These are phyloP conservation scores for Sugiyamaella neomexicana DNA, from an alignment of 1,139 yeast genomes.

Conservation along the genomic window DNA sequence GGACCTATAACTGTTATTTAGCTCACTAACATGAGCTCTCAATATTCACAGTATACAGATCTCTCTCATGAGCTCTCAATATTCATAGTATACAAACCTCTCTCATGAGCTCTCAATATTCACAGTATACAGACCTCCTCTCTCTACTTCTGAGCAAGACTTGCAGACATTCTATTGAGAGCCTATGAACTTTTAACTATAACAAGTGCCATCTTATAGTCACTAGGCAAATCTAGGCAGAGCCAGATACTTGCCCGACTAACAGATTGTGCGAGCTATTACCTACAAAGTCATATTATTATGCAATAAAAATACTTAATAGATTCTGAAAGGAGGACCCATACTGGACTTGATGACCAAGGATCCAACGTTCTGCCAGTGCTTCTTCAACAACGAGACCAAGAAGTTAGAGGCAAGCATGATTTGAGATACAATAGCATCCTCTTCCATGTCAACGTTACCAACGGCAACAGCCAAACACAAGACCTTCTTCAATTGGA, in stretches of 20 bases:
- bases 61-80: too few relatives aligned
- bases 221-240: not conserved
- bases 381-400: slow-evolving; percentile 99
- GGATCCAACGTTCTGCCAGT: slow-evolving; percentile 99
- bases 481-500: slow-evolving; percentile 94
- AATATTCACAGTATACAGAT: too few relatives aligned
- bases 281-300: too few relatives aligned
- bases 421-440: slow-evolving; percentile 93
- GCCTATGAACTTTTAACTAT: too few relatives aligned
- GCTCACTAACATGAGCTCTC: too few relatives aligned
- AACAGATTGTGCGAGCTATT: not conserved
- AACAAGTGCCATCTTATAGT: too few relatives aligned
- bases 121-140: too few relatives aligned
- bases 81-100: too few relatives aligned
- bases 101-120: too few relatives aligned
- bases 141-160: too few relatives aligned
- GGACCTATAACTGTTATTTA: too few relatives aligned
- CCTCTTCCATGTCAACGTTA: slow-evolving; percentile 99
- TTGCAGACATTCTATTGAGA: too few relatives aligned
- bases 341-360: slow-evolving; percentile 98
- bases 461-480: slow-evolving; percentile 97
- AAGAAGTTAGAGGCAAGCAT: slow-evolving; percentile 99
- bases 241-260: not conserved
- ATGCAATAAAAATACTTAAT: slow-evolving; percentile 54
- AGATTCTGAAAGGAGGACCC: slow-evolving; percentile 99